phyloP scores from a whole-genome alignment of 306 rosid genomes.

The Vigna nakashimae region DNA sequence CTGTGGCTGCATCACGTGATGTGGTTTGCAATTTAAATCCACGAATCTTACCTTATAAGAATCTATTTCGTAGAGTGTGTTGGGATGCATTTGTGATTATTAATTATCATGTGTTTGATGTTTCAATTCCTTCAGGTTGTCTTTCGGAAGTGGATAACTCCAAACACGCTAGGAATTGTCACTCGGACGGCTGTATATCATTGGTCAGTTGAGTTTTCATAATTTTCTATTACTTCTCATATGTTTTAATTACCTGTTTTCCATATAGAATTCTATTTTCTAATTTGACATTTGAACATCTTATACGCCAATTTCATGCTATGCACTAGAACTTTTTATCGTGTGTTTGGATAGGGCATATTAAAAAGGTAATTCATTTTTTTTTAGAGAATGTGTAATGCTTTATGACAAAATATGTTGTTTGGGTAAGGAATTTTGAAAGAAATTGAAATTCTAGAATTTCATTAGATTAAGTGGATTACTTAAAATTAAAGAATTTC shows the following conservation, averaged over 20 bases:
- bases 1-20: neutral
- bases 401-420: too few relatives aligned
- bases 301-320: neutral
- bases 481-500: too few relatives aligned
- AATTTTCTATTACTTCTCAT: neutral
- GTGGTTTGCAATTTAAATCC: constrained; percentile 3
- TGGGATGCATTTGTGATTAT: neutral
- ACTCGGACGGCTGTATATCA: constrained; percentile 49
- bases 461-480: too few relatives aligned
- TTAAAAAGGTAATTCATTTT: too few relatives aligned
- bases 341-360: too few relatives aligned
- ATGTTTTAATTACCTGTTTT: neutral
- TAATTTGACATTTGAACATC: neutral
- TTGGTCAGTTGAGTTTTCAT: constrained; percentile 48
- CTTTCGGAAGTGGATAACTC: constrained; percentile 73
- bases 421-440: too few relatives aligned
- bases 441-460: too few relatives aligned
- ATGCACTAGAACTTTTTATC: neutral
- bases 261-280: constrained; percentile 10
- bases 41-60: neutral
- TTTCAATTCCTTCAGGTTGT: constrained; percentile 50
- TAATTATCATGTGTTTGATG: neutral
- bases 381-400: too few relatives aligned
- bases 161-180: constrained; percentile 58
- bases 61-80: constrained; percentile 15